Evolutionary conservation across 2,329 filamentous ascomycete genomes (phyloP), one percentile per base, ranked within the genome.

Genomic region (Pestalotiopsis sp.): DNA sequence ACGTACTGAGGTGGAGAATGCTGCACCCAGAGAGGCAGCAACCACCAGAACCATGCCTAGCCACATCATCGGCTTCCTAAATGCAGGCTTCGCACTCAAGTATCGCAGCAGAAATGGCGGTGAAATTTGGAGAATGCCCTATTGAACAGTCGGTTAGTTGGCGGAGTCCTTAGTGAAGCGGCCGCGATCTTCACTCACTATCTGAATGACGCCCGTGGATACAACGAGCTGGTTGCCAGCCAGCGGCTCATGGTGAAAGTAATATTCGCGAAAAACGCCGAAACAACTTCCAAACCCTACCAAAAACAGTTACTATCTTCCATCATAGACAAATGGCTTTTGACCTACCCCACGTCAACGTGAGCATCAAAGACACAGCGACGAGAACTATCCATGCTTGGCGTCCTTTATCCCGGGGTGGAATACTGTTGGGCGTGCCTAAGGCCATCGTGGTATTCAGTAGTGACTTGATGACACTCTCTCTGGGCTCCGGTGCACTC

Each of bases 101-200:
- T 64, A 64, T 14, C 38, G 61, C 25, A 64, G 61, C 12, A 64
- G 14, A 49, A 64, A 64, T 20, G 61, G 61, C 14, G 61, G 38
- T 20, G 61, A 39, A 14, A 64, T 64, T 38, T 64, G 61, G n/a
- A 45, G 61, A 38, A 64, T 38, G 38, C 61, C 61, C 61, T 64
- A 45, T 64, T n/a, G 41, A 20, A 4, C 38, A 17, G 38, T 20
- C 61, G 20, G 61, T 52, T 13, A 12, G 9, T 13, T 3, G 45
- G 45, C 13, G 45, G 27, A 27, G 27, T 27, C 27, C 4, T 27
- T 27, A 4, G 4, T 27, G 27, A 27, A n/a, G n/a, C n/a, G 27
- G 27, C 27, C 4, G 45, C 4, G 45, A 52, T 52, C 45, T 6
- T 45, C 39, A 23, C 61, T 64, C 25, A 64, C 61, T 14, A 64